Evolutionary conservation across 345 rosid species (phyloP), one percentile per base, ranked within the genome.

Genomic region (Citrus glauca): DNA sequence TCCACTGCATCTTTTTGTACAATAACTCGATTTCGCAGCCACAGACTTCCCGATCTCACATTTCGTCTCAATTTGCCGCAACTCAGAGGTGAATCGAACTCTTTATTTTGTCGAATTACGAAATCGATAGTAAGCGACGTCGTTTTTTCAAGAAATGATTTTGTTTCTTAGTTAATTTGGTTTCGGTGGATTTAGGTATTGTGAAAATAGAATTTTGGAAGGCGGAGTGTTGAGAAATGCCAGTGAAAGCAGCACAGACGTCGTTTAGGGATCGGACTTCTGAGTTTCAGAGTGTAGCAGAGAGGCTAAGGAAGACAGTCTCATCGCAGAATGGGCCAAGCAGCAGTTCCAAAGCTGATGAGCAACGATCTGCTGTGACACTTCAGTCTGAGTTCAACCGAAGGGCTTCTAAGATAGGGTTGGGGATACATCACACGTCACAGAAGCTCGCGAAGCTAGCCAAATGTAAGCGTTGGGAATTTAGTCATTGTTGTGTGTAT

Each of bases 341-440:
- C 77, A 75, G 79, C 62, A 73, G 80, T 76, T 75, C 86, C 33
- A 87, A 83, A 80, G n/a, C 75, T 0, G 87, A 85, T 16, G 84
- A 80, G n/a, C 77, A 78, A 73, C 89, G 91, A 74, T 90, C 89
- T 20, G 85, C 81, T 4, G 84, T 80, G 59, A 86, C 87, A 16
- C 80, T 86, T 76, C 93, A 90, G 70, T 90, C 93, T 11, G 93
- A 90, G 75, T 90, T 90, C 79, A 88, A 84, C 69, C 83, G 83
- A 69, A 84, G 90, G 62, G 93, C 93, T 27, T 88, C 93, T 9
- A 88, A 88, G 84, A 85, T 90, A 1, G 93, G 93, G 73, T 79
- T 81, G 28, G 93, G 88, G 48, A 86, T 90, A 60, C 91, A 90
- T 71, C 93, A 90, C 82, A 86, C 93, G 1, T 90, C 93, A 3